Evolutionary conservation across 106 monocot genomes (phyloP).

Genomic region (Cymbidium sinense): DNA sequence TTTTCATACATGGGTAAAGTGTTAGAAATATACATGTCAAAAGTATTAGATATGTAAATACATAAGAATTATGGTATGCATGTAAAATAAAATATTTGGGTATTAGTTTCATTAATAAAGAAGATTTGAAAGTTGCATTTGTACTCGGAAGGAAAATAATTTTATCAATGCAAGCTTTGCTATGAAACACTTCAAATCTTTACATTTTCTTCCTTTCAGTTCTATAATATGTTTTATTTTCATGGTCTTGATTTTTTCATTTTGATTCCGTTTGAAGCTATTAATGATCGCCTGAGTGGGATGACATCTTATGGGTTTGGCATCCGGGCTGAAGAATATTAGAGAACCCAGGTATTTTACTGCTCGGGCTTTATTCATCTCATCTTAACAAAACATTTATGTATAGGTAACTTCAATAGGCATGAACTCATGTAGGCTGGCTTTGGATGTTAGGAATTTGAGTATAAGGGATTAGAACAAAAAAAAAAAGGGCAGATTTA

Average conservation of each 20-base stretch:
- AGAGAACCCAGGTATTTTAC: slow-evolving; percentile 61
- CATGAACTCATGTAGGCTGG: background rate
- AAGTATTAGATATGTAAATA: too few relatives aligned
- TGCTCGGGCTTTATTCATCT: background rate
- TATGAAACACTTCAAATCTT: background rate
- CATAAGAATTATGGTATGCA: too few relatives aligned
- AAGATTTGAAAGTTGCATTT: background rate
- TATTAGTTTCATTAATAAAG: background rate
- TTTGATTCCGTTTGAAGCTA: slow-evolving; percentile 32
- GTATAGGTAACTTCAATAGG: background rate
- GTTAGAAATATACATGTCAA: too few relatives aligned
- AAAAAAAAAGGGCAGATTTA: too few relatives aligned
- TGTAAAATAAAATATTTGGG: background rate
- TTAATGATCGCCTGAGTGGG: slow-evolving; percentile 44
- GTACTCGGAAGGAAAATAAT: background rate
- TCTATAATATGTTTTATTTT: background rate
- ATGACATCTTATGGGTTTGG: slow-evolving; percentile 78
- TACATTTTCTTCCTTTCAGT: background rate
- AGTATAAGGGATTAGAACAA: background rate
- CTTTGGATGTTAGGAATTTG: background rate
- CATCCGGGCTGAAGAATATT: slow-evolving; percentile 82
- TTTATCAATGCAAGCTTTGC: background rate
- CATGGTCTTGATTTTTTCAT: background rate
- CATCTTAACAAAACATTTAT: background rate
- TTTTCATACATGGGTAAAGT: too few relatives aligned